Conservation (phyloP, 331 rosid species). For the Pyracantha coccinea region DNA sequence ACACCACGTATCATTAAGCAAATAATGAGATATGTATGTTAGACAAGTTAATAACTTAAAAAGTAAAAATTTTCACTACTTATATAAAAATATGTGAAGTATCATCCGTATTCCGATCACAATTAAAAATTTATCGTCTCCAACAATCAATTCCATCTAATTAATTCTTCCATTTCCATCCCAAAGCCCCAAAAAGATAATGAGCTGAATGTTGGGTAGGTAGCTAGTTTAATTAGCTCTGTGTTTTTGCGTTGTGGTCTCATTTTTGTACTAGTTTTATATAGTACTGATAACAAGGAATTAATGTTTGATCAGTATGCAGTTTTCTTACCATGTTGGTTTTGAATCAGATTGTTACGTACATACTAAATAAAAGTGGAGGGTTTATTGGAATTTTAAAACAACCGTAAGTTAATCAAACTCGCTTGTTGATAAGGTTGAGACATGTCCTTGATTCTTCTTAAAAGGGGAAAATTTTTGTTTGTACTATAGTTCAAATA, state of each 20-base stretch:
- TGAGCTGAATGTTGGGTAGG: neutral
- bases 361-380: neutral
- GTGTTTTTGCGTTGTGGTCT: neutral
- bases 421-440: neutral
- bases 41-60: too few species aligned
- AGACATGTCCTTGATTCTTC: neutral
- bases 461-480: too few species aligned
- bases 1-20: too few species aligned
- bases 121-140: too few species aligned
- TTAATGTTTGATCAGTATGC: neutral
- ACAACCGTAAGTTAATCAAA: neutral
- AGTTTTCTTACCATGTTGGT: neutral
- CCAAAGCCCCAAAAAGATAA: neutral
- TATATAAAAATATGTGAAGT: too few species aligned
- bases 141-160: neutral
- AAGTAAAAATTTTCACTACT: too few species aligned
- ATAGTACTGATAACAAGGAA: neutral
- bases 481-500: too few species aligned
- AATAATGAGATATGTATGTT: too few species aligned
- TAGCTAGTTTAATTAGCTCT: neutral
- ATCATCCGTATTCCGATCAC: too few species aligned
- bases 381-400: neutral
- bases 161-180: neutral
- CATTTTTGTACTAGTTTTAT: neutral
- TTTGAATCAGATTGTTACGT: neutral